Percentiles rank a stretch among this genome's conserved stretches.
These are phyloP conservation scores for Stenocarpella maydis DNA, from an alignment of 2,329 filamentous ascomycete genomes.

Conservation along the genomic window DNA sequence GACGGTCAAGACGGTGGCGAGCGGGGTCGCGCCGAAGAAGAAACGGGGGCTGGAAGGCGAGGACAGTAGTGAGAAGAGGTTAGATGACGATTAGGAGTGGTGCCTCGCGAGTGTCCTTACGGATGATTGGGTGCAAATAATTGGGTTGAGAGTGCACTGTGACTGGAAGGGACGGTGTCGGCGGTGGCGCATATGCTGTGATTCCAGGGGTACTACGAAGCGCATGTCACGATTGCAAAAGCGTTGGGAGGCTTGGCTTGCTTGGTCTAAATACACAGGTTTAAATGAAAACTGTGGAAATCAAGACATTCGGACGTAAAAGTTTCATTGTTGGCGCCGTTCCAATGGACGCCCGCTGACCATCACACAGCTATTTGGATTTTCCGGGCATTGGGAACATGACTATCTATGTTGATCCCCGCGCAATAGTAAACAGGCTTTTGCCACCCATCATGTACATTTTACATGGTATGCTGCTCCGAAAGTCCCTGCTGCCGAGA, in stretches of 20 bases:
- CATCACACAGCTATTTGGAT: too few relatives aligned
- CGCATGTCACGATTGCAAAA: not conserved
- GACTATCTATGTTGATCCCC: not conserved
- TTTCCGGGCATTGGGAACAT: not conserved
- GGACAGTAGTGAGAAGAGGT: not conserved
- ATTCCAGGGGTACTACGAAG: constrained; percentile 6
- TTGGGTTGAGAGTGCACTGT: not conserved
- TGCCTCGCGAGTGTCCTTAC: too few relatives aligned
- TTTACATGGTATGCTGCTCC: not conserved
- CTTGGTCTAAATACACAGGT: constrained; percentile 17
- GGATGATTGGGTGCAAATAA: not conserved
- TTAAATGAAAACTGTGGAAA: not conserved
- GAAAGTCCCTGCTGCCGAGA: not conserved
- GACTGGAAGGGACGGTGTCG: not conserved
- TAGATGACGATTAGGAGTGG: not conserved
- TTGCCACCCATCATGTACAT: constrained; percentile 11
- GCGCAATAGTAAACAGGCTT: not conserved
- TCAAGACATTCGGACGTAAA: not conserved
- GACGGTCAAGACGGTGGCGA: constrained; percentile 12
- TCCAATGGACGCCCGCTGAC: not conserved
- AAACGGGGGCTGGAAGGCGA: not conserved
- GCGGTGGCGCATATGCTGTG: not conserved
- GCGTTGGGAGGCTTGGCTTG: not conserved
- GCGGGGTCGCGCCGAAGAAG: not conserved
- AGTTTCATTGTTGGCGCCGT: too few relatives aligned